Evolutionary conservation across 177 flowering plant genomes (phyloP), one percentile per base, ranked within the genome.

Genomic region (Vitis hybrid): DNA sequence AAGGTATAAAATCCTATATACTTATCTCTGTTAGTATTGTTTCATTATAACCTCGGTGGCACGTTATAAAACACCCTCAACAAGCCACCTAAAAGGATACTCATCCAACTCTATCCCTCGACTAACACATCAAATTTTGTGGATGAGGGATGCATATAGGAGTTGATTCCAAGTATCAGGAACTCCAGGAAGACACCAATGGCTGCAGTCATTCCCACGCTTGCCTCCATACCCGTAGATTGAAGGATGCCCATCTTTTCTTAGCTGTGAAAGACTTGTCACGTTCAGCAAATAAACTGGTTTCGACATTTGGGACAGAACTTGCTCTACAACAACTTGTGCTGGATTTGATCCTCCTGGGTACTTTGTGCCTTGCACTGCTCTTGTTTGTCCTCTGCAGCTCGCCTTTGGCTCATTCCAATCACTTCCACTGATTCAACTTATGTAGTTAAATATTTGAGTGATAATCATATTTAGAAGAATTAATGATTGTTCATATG

Each of bases 151-250:
- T 50, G 84, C 77, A 64, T 86, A 82, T 0, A 87, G 51, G 18
- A 87, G 72, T 8, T 78, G 75, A 71, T 84, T 87, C 89, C 89
- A 86, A 32, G 84, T 70, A 70, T 86, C 85, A 32, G 86, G 84
- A 15, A 86, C 74, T n/a, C 88, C 90, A 13, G 90, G 58, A 7
- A 84, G 79, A 49, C 90, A 84, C 90, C 90, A 86, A 56, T 84
- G 88, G 61, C 74, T 83, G 62, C 86, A 86, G 10, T 86, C 88
- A 34, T 68, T 60, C 8, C 34, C 70, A 13, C 15, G 7, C 56
- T 61, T 79, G 1, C 76, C 72, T 11, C 77, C 73, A 54, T 56
- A 55, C 0, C 83, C 86, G 55, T 77, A 86, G 23, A 49, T 32
- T 0, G 82, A 75, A 12, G 87, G 86, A 60, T 86, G 89, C 0